Percentiles rank a stretch among this genome's conserved stretches.
Evolutionary conservation across 768 basidiomycete genomes (phyloP).

Genomic region (Mycena capillaripes): DNA sequence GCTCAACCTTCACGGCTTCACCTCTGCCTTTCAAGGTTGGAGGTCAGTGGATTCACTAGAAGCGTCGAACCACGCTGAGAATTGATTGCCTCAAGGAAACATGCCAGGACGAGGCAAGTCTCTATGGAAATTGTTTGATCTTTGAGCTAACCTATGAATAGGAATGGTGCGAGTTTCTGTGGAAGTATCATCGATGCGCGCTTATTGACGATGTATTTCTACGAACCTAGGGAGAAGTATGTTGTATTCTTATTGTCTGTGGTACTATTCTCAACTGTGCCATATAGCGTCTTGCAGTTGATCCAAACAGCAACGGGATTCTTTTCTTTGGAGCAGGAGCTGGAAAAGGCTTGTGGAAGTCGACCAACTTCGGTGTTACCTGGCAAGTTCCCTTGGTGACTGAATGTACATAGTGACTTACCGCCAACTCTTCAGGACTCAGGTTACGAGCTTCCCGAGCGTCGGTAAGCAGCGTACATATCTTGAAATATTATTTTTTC

Average conservation of each 20-base stretch:
- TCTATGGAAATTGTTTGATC: background rate
- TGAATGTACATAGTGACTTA: background rate
- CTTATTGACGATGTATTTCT: background rate
- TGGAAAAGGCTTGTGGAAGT: conserved; percentile 78
- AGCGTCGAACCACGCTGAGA: conserved; percentile 2
- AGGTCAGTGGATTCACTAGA: conserved; percentile 48
- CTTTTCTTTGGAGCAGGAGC: conserved; percentile 75
- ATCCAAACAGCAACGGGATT: conserved; percentile 73
- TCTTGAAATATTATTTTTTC: background rate
- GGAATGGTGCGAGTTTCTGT: conserved; percentile 59
- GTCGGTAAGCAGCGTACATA: conserved; percentile 53
- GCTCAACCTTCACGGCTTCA: conserved; percentile 67
- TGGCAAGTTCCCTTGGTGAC: conserved; percentile 46
- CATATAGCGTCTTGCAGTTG: conserved; percentile 47
- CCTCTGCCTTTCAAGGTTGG: conserved; percentile 75
- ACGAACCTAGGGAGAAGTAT: conserved; percentile 61
- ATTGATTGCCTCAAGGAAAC: conserved; percentile 55
- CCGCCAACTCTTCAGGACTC: conserved; percentile 46
- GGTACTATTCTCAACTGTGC: background rate
- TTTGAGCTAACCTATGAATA: background rate
- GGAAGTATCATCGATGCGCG: background rate
- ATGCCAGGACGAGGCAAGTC: conserved; percentile 68
- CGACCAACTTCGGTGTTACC: conserved; percentile 67
- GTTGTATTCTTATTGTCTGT: background rate
- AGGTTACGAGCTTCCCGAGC: conserved; percentile 72